Base-by-base conservation (phyloP, 352 stramenopile genomes). In the Phytophthora gonapodyides region DNA sequence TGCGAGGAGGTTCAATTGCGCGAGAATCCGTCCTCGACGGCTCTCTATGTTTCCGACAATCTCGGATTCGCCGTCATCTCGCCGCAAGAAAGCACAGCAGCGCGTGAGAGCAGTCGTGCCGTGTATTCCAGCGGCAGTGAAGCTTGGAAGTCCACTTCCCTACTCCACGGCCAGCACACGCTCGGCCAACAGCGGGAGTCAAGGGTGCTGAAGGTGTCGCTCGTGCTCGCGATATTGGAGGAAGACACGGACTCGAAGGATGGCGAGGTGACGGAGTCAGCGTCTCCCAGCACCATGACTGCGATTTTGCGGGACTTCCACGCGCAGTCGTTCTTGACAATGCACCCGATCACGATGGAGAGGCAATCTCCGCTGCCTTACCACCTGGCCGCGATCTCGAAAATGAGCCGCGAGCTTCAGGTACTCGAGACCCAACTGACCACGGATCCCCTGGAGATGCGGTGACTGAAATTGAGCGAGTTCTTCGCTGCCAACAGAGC, bases 251-350 rank as follows among this genome's bases (percentile, higher is more conserved):
- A 72, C 38, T 57, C 58, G 8, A 65, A 69, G 16, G 61, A 66
- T 13, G 58, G 48, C 21, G 47, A 69, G 24, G 52, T 62, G 31
- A 65, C 59, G 1, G 57, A 73, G 16, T 59, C 54, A 2, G 35
- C 71, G 8, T 36, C 57, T 15, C 43, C 67, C 0, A 71, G 67
- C 48, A 71, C 52, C 10, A 69, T 84, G 50, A 60, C 54, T 30
- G 41, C 57, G 1, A 76, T 93, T 53, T 59, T 93, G 53, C 58
- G 60, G 7, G 78, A 93, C 36, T 90, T 89, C 35, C 56, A 81
- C 37, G 74, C 71, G 42, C 70, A 87, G n/a, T 90, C 82, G 37
- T 93, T 84, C 45, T 64, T 93, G 64, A 93, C 84, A 11, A 87
- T 82, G 53, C 80, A 93, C 38, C 84, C 84, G 13, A 73, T 87